Evolutionary conservation across 225 moss, liverwort and hornwort genomes (phyloP).

Genomic region (Marchantia polymorpha): DNA sequence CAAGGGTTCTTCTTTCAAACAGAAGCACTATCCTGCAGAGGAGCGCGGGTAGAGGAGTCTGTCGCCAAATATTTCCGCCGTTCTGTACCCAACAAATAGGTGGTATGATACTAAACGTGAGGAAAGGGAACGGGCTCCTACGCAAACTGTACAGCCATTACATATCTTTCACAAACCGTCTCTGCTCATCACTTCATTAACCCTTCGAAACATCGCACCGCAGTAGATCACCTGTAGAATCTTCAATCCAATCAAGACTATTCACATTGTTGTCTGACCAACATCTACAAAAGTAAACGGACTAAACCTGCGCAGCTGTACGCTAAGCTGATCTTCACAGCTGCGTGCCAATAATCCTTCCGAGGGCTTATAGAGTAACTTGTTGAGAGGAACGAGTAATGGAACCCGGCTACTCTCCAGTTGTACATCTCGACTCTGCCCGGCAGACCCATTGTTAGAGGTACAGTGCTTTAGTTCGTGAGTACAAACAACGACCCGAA

Average conservation of each 20-base stretch:
- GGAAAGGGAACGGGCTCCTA: background rate
- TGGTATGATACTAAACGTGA: background rate
- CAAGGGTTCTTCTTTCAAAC: too few relatives aligned
- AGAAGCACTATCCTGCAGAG: too few relatives aligned
- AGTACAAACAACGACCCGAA: background rate
- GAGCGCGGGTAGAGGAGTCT: too few relatives aligned
- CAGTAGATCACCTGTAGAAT: background rate
- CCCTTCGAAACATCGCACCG: background rate
- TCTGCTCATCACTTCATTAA: background rate
- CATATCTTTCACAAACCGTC: background rate
- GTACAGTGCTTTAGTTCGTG: background rate
- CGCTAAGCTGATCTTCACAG: background rate
- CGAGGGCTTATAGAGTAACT: slow-evolving; percentile 2
- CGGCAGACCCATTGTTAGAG: background rate
- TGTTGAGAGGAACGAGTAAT: slow-evolving; percentile 2
- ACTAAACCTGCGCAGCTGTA: background rate
- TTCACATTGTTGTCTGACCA: background rate
- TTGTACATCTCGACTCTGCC: background rate
- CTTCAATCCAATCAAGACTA: background rate
- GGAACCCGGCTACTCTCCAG: background rate
- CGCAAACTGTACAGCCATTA: background rate
- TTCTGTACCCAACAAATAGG: too few relatives aligned
- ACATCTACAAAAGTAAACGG: background rate
- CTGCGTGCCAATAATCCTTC: slow-evolving; percentile 3
- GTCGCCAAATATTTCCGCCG: too few relatives aligned